These are phyloP conservation scores for Furcasterigmium furcatum DNA, from an alignment of 2,329 filamentous ascomycete species.

Conservation along the genomic window DNA sequence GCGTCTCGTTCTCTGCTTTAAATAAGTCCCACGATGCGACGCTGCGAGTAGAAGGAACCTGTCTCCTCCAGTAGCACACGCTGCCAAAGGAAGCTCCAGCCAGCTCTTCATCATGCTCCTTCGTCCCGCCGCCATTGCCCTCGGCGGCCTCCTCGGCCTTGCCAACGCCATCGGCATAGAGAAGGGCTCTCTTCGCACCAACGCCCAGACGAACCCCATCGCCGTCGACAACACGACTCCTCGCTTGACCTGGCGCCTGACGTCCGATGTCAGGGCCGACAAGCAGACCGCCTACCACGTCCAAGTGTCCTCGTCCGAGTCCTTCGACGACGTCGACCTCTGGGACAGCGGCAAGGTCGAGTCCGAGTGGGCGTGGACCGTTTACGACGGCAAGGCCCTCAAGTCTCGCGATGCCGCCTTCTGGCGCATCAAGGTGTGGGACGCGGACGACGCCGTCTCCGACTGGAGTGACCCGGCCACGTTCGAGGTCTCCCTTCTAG, in stretches of 20 bases:
- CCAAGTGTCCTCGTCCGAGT: neutral
- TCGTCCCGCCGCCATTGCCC: neutral
- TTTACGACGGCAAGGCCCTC: conserved; percentile 3
- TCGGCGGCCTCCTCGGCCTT: neutral
- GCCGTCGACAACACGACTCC: conserved; percentile 6
- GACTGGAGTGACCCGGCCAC: conserved; percentile 3
- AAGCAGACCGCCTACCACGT: conserved; percentile 4
- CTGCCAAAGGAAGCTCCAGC: too few species aligned
- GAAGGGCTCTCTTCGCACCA: conserved; percentile 5
- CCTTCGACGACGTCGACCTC: conserved; percentile 1
- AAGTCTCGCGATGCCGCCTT: conserved; percentile 2
- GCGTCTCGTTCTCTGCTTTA: too few species aligned
- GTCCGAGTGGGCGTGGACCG: neutral
- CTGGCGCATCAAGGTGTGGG: conserved; percentile 11
- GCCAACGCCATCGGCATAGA: conserved; percentile 2
- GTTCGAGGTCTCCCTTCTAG: conserved; percentile 6
- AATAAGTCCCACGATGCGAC: too few species aligned
- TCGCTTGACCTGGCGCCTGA: conserved; percentile 3
- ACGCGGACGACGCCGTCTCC: neutral
- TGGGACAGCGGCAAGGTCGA: conserved; percentile 5
- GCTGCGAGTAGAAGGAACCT: too few species aligned
- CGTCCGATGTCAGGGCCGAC: neutral
- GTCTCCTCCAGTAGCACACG: too few species aligned
- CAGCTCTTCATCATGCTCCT: neutral
- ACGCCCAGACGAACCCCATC: conserved; percentile 3